A percentile compares a stretch with the other conserved stretches of the same genome.
phyloP scores from a whole-genome alignment of 768 basidiomycete species.

The Boletellus emodensis region DNA sequence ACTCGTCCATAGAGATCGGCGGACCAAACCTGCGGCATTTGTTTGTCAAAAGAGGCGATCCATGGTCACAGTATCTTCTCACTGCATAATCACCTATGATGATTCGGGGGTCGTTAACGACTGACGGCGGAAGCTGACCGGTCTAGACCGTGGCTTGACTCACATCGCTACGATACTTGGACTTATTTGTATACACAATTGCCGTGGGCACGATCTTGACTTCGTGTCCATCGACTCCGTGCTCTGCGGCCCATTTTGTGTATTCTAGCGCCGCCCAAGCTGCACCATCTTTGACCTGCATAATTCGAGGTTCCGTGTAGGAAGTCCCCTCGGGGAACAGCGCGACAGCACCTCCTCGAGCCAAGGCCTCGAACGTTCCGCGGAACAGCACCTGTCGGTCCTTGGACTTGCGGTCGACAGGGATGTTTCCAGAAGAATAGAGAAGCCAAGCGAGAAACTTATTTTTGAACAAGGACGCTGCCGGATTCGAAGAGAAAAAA shows the following conservation, averaged over 20 bases:
- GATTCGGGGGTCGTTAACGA: conserved; percentile 13
- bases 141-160: conserved; percentile 34
- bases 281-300: conserved; percentile 91
- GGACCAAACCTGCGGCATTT: conserved; percentile 62
- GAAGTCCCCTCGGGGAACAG: conserved; percentile 93
- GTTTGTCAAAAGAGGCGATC: conserved; percentile 11
- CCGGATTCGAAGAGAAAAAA: conserved; percentile 13
- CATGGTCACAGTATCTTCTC: conserved; percentile 24
- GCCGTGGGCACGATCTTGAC: conserved; percentile 76
- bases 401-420: conserved; percentile 92
- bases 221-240: conserved; percentile 41
- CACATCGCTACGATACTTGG: conserved; percentile 89
- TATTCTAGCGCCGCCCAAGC: conserved; percentile 96
- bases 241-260: conserved; percentile 66
- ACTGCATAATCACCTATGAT: conserved; percentile 70
- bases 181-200: conserved; percentile 94
- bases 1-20: conserved; percentile 73
- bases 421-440: conserved; percentile 91
- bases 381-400: conserved; percentile 86
- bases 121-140: background rate
- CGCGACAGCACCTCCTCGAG: conserved; percentile 78
- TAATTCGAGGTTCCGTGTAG: conserved; percentile 90
- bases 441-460: conserved; percentile 71
- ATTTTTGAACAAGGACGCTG: conserved; percentile 77
- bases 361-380: conserved; percentile 84